These are phyloP conservation scores for Erodium texanum DNA, from an alignment of 441 rosid genomes.

Conservation along the genomic window DNA sequence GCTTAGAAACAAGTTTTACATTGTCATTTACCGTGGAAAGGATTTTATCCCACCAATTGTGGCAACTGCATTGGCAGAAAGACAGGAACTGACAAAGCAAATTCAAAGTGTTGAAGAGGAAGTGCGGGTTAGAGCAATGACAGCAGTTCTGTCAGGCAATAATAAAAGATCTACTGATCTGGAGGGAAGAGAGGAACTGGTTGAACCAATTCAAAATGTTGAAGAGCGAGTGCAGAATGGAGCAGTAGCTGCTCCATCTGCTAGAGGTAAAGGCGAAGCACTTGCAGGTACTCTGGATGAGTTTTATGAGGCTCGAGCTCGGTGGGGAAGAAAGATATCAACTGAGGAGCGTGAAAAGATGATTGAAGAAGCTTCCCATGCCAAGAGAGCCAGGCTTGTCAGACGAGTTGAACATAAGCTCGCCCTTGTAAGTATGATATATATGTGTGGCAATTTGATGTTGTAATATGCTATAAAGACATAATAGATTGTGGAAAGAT, in stretches of 20 bases:
- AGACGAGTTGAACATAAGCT: slow-evolving; percentile 71
- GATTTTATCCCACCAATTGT: slow-evolving; percentile 87
- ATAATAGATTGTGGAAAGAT: background rate
- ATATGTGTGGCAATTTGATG: background rate
- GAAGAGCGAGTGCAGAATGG: background rate
- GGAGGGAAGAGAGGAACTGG: slow-evolving; percentile 4
- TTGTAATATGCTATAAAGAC: background rate
- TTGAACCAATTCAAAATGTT: background rate
- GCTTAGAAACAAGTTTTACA: slow-evolving; percentile 83
- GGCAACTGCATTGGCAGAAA: slow-evolving; percentile 74
- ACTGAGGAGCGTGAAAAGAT: slow-evolving; percentile 73
- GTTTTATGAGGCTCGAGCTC: slow-evolving; percentile 90
- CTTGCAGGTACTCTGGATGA: slow-evolving; percentile 90
- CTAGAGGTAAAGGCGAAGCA: slow-evolving; percentile 43
- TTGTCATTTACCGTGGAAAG: slow-evolving; percentile 89
- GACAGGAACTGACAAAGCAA: slow-evolving; percentile 64
- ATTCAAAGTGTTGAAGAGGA: slow-evolving; percentile 77
- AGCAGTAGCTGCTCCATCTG: slow-evolving; percentile 25
- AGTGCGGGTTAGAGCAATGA: slow-evolving; percentile 38
- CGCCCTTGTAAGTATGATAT: slow-evolving; percentile 48
- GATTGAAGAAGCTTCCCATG: slow-evolving; percentile 74
- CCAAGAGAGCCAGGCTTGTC: slow-evolving; percentile 52
- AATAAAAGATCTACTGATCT: background rate
- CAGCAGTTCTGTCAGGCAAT: slow-evolving; percentile 19
- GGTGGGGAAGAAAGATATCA: slow-evolving; percentile 77